phyloP scores from a whole-genome alignment of 208 protist species.

The Willaertia magna region DNA sequence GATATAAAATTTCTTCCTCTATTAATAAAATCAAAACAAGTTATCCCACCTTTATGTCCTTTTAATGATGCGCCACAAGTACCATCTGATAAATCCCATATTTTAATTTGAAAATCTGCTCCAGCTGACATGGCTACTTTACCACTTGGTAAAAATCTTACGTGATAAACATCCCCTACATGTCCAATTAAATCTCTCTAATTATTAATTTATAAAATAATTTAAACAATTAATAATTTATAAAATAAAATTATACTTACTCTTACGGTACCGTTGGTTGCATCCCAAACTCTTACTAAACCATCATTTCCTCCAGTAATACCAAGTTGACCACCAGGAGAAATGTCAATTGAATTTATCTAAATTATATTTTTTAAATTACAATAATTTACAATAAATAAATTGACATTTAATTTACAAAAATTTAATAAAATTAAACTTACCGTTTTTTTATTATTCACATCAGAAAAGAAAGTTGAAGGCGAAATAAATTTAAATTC shows the following conservation, averaged over 20 bases:
- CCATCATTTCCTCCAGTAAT: neutral
- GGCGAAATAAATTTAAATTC: neutral
- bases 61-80: neutral
- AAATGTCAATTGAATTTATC: neutral
- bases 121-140: neutral
- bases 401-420: neutral
- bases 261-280: neutral
- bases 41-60: neutral
- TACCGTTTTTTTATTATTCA: neutral
- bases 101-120: neutral
- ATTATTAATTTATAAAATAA: neutral
- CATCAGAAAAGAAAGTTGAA: neutral
- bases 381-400: neutral
- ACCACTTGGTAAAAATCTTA: neutral
- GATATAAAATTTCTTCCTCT: slow-evolving; percentile 9
- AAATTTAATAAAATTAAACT: neutral
- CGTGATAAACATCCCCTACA: neutral
- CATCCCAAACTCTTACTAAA: neutral
- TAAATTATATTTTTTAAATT: no score
- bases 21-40: neutral
- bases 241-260: neutral
- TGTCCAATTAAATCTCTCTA: neutral
- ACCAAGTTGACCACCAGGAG: neutral
- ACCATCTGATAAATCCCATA: neutral
- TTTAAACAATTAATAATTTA: no score